phyloP scores from a whole-genome alignment of 139 green algal genomes.

The Volvox africanus region DNA sequence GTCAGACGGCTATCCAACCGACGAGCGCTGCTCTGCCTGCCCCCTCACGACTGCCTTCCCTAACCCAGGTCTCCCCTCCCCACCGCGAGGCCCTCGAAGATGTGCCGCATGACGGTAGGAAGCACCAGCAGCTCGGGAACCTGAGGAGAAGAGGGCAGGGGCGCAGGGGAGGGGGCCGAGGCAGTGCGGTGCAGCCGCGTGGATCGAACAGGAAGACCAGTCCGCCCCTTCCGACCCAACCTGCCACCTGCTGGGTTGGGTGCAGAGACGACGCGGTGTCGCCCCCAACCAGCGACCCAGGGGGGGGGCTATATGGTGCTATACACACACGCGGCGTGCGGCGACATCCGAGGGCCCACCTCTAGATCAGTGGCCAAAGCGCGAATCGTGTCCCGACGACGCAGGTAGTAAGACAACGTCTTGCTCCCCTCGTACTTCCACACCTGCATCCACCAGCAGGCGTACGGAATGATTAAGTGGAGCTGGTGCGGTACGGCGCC shows the following conservation, averaged over 20 bases:
- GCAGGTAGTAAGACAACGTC: constrained; percentile 84
- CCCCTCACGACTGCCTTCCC: background rate
- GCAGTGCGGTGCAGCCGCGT: no score
- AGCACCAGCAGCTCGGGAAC: constrained; percentile 69
- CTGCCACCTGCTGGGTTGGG: no score
- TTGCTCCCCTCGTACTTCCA: constrained; percentile 86
- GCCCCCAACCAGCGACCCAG: no score
- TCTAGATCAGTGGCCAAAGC: constrained; percentile 78
- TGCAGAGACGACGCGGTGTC: no score
- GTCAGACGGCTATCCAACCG: no score
- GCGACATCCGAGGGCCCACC: background rate
- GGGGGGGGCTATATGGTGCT: no score
- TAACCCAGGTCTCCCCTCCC: background rate
- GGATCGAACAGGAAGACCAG: no score
- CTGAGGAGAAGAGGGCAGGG: constrained; percentile 7
- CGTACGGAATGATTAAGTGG: no score
- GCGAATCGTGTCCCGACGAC: constrained; percentile 77
- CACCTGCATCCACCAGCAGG: constrained; percentile 55
- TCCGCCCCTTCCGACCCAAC: no score
- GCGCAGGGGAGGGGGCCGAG: no score
- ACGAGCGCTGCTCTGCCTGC: background rate
- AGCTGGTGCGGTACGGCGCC: background rate
- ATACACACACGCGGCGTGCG: no score
- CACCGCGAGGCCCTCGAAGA: constrained; percentile 82
- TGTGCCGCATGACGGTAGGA: constrained; percentile 81